Evolutionary conservation across 345 rosid genomes (phyloP).

Genomic region (Eucalyptus regnans): DNA sequence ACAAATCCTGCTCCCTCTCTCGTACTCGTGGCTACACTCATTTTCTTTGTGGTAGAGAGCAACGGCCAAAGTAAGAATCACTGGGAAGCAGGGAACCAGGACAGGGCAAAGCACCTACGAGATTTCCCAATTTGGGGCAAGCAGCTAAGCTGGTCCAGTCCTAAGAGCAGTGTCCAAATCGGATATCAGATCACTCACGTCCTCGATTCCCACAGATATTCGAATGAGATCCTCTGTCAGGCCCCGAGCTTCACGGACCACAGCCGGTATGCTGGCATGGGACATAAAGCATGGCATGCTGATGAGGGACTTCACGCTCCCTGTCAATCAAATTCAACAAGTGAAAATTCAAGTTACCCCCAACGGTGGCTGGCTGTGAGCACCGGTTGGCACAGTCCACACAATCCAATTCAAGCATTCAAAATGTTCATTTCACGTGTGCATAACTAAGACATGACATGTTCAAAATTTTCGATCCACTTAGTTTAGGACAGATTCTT

Average conservation of each 20-base stretch:
- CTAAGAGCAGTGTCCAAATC: slow-evolving; percentile 71
- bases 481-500: neutral
- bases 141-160: slow-evolving; percentile 35
- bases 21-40: neutral
- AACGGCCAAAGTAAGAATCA: neutral
- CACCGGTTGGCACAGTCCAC: neutral
- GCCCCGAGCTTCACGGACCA: slow-evolving; percentile 85
- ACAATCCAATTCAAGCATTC: neutral
- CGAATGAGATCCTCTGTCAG: slow-evolving; percentile 85
- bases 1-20: neutral
- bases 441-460: neutral
- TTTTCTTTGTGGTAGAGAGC: neutral
- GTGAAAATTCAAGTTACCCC: neutral
- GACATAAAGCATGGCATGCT: slow-evolving; percentile 99
- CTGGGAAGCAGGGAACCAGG: neutral
- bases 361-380: neutral
- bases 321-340: slow-evolving; percentile 8
- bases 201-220: slow-evolving; percentile 88
- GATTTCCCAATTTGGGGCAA: neutral
- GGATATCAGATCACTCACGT: slow-evolving; percentile 75
- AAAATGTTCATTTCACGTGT: neutral
- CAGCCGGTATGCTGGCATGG: slow-evolving; percentile 83
- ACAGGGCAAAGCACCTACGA: neutral
- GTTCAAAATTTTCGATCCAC: neutral
- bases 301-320: slow-evolving; percentile 93